Evolutionary conservation across 352 stramenopile genomes (phyloP), one percentile per base, ranked within the genome.

Genomic region (Phytophthora constricta): DNA sequence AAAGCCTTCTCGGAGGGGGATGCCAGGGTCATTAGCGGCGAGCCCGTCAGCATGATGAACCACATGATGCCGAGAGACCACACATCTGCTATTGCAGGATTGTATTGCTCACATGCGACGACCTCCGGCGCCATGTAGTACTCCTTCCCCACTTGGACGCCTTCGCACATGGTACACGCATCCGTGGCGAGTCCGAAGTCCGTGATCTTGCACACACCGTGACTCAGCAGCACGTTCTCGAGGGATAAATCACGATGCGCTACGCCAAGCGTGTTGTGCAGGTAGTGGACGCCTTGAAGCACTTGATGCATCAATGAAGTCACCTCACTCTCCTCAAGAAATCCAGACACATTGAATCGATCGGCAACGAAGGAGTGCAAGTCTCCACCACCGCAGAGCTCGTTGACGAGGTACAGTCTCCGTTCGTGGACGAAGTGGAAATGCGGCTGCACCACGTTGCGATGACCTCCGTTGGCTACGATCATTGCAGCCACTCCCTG

Each of bases 81-180:
- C 20, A 91, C 73, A 27, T 92, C 80, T 2, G 82, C 84, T 1
- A 76, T 48, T 16, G 52, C 50, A 3, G 82, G 74, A 22, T 89
- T 68, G 53, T 92, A 91, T 13, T 27, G 31, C 3, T 70, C 27
- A 1, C 72, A 68, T 1, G 68, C 65, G 0, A 90, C 76, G 1
- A 90, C 57, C 42, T 92, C 84, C 4, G 80, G 80, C 0, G 84
- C 80, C 82, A 90, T 91, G 58, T 90, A 91, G 49, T 73, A 80
- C 22, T 77, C 58, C 31, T 90, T 90, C 16, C 84, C 79, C 5
- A 91, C 82, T 61, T 33, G 53, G 8, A 73, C 64, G 41, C 71
- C 82, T 0, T 54, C 37, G 28, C 72, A 80, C 1, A 62, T 26
- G 2, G 27, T 19, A 1, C 25, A 19, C 5, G 58, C 60, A 13